These are phyloP conservation scores for Phytophthora colocasiae DNA, from an alignment of 352 stramenopile species.

Conservation along the genomic window DNA sequence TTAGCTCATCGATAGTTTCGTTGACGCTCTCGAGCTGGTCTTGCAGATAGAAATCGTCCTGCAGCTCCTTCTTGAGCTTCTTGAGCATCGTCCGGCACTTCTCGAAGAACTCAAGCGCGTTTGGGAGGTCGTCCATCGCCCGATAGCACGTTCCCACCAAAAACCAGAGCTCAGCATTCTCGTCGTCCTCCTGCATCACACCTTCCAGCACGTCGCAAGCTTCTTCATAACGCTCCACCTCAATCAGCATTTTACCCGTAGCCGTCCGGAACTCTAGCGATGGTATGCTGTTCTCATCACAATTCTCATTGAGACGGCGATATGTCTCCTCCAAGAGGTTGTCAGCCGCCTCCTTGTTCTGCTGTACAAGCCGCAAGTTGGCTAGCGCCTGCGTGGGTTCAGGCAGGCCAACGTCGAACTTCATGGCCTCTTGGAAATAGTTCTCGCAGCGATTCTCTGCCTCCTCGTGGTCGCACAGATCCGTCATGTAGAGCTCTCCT, in stretches of 20 bases:
- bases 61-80: slow-evolving; percentile 81
- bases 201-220: slow-evolving; percentile 84
- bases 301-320: slow-evolving; percentile 85
- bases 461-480: slow-evolving; percentile 94
- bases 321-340: slow-evolving; percentile 93
- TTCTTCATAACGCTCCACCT: slow-evolving; percentile 86
- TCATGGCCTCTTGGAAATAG: slow-evolving; percentile 90
- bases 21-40: slow-evolving; percentile 83
- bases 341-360: slow-evolving; percentile 90
- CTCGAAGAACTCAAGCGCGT: slow-evolving; percentile 88
- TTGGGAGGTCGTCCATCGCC: slow-evolving; percentile 82
- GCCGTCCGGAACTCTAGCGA: slow-evolving; percentile 87
- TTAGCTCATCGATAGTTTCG: slow-evolving; percentile 63
- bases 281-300: slow-evolving; percentile 73
- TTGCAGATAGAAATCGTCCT: slow-evolving; percentile 75
- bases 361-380: slow-evolving; percentile 95
- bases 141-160: slow-evolving; percentile 90
- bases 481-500: slow-evolving; percentile 98
- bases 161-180: slow-evolving; percentile 92
- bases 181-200: slow-evolving; percentile 91
- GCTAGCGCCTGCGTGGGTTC: slow-evolving; percentile 96
- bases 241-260: slow-evolving; percentile 87
- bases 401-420: slow-evolving; percentile 90
- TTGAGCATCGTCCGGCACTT: slow-evolving; percentile 80
- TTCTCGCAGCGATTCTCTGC: slow-evolving; percentile 94